Evolutionary conservation across 306 rosid species (phyloP), one percentile per base, ranked within the genome.

Genomic region (Prunus campanulata): DNA sequence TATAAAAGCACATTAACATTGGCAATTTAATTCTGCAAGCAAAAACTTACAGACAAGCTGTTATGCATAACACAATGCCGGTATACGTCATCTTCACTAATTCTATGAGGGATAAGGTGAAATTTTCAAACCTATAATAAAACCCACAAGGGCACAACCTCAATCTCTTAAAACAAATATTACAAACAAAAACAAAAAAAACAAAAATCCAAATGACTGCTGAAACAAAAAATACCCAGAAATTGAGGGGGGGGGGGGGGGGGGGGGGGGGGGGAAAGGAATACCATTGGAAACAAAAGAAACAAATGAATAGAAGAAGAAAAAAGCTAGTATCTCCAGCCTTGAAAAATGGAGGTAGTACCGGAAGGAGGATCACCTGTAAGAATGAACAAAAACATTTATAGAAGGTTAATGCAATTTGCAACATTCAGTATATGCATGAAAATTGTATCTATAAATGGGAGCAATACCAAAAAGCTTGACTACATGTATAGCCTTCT

Each of bases 261-360:
- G 11, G 66, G 44, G 11, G 44, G 24, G 24, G 44, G 0, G 11
- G 66, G 44, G 6, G 6, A 22, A 39, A 82, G 42, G 29, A 81
- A 72, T 78, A 80, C 50, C 52, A 25, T 56, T 30, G 61, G 70
- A 72, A 71, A 68, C 13, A 35, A 29, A 29, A n/a, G 70, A 72
- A 71, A 68, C 13, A 35, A 29, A 22, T 13, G 56, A 56, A 74
- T 44, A n/a, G 30, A 29, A 35, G 4, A 30, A 54, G 3, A 12
- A 74, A n/a, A 69, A 65, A 47, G 8, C 44, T 1, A 61, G 66
- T 72, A 64, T 67, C 89, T 79, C 88, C 88, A 66, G 62, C 54
- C 73, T 78, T 65, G 80, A 86, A 90, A 83, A 85, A 67, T 68
- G 68, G 84, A 85, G 89, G 78, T 77, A 85, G 74, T 67, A 79